Conservation (phyloP, 345 rosid species). For the Camelina sativa region DNA sequence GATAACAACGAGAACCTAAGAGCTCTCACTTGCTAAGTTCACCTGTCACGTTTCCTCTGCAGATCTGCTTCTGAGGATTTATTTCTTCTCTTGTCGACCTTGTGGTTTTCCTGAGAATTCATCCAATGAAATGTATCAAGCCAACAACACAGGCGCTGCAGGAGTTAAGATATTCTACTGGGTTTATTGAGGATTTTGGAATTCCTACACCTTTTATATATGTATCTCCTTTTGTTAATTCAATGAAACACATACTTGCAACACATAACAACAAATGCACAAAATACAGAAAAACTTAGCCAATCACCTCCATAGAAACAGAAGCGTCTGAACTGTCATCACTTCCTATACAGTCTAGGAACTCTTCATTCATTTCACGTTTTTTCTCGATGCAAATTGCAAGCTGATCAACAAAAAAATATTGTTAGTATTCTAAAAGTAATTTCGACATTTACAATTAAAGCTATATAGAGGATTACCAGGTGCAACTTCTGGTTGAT, state of each 20-base stretch:
- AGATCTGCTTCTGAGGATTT: conserved; percentile 45
- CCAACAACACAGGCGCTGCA: conserved; percentile 19
- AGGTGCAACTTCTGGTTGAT: conserved; percentile 91
- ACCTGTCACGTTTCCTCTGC: conserved; percentile 80
- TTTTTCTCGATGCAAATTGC: conserved; percentile 93
- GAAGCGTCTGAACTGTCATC: conserved; percentile 51
- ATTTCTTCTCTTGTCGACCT: conserved; percentile 44
- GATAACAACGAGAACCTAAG: conserved; percentile 60
- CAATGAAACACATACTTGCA: conserved; percentile 30
- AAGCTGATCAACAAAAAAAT: conserved; percentile 59
- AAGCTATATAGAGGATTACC: conserved; percentile 53
- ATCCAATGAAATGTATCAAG: conserved; percentile 38
- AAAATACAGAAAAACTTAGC: conserved; percentile 15
- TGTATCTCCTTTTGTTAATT: background rate
- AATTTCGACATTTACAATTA: conserved; percentile 16
- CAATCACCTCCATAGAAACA: conserved; percentile 51
- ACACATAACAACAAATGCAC: conserved; percentile 16
- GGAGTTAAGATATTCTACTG: conserved; percentile 28
- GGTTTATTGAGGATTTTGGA: conserved; percentile 17
- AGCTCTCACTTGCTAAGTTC: conserved; percentile 87
- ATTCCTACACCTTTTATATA: conserved; percentile 10
- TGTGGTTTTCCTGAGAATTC: conserved; percentile 65
- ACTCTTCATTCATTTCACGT: conserved; percentile 80
- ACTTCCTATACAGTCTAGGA: conserved; percentile 79
- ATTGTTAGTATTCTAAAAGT: conserved; percentile 30